phyloP scores from a whole-genome alignment of 495 filamentous ascomycete species.

The Hyaloscypha hepaticicola region DNA sequence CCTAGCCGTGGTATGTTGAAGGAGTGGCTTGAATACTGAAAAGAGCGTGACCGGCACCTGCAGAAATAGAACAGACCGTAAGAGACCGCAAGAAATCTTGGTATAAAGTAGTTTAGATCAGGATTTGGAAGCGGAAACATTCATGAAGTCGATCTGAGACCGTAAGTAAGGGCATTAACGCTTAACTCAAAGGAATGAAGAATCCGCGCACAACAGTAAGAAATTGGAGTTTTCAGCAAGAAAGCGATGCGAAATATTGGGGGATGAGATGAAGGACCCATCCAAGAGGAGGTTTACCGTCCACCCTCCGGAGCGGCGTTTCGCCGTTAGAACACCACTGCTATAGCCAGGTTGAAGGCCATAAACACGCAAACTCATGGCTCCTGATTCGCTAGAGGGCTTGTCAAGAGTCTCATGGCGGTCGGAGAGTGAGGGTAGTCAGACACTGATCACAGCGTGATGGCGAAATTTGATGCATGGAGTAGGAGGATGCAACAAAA shows the following conservation, averaged over 20 bases:
- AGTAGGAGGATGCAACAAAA: constrained; percentile 12
- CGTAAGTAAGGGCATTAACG: constrained; percentile 19
- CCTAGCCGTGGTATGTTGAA: constrained; percentile 31
- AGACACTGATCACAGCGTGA: constrained; percentile 15
- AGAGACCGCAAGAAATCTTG: constrained; percentile 8
- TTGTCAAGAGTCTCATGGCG: constrained; percentile 29
- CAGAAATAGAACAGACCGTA: constrained; percentile 20
- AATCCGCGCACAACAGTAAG: constrained; percentile 17
- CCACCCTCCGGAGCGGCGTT: constrained; percentile 7
- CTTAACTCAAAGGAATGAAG: constrained; percentile 25
- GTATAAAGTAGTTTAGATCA: constrained; percentile 11
- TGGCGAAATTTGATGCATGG: constrained; percentile 18
- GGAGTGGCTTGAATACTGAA: constrained; percentile 21
- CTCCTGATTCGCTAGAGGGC: constrained; percentile 10
- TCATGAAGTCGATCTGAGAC: constrained; percentile 24
- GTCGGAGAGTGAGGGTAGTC: constrained; percentile 24
- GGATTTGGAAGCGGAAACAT: constrained; percentile 27
- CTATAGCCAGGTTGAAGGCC: neutral
- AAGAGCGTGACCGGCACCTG: constrained; percentile 32
- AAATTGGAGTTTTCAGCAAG: constrained; percentile 12
- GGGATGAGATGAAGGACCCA: constrained; percentile 29
- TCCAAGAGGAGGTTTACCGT: neutral
- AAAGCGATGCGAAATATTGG: constrained; percentile 25
- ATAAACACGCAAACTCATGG: constrained; percentile 10
- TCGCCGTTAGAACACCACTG: constrained; percentile 8